Base-by-base conservation (phyloP, 2,329 filamentous ascomycete genomes). In the Talaromyces sp. region DNA sequence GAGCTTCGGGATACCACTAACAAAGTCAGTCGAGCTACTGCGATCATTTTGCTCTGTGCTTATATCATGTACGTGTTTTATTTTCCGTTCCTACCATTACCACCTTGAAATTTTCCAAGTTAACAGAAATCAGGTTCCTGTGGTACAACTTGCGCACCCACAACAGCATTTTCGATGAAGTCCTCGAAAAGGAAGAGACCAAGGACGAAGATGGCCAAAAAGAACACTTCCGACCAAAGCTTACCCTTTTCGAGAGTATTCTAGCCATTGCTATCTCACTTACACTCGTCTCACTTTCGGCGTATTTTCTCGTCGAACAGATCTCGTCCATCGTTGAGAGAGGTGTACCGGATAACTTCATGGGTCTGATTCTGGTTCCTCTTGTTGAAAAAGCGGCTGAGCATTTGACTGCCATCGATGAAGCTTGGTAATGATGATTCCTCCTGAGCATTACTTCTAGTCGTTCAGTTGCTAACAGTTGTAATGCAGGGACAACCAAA, bases 351-450 rank as follows among this genome's bases (percentile, higher is more conserved):
- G 85, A 88, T 69, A 82, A 83, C 35, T 89, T 88, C 68, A 79
- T 88, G 67, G 86, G 91, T 71, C 81, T 96, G 43, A 94, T 95
- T 68, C 83, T 96, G 0, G 85, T 95, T 16, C 80, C 91, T 3
- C 83, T 96, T 0, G 91, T 95, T 6, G 92, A 96, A 74, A 96
- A 96, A 77, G 88, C 90, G 2, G 91, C 92, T 13, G 92, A 96
- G 76, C 92, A 96, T 77, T 80, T 96, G 56, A 93, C 90, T 1
- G 90, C 91, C 48, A 83, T 96, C 65, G 91, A 95, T 70, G 92
- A 96, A 82, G 92, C 92, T 27, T 94, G 88, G 83, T 90, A 92
- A 66, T 72, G 50, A n/a, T 56, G 52, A n/a, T n/a, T 27, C 54
- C 27, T 65, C n/a, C 16, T 24, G 27, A 1, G 3, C 7, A 8